phyloP scores from a whole-genome alignment of 441 rosid genomes.

The Dalechampia spathulata region DNA sequence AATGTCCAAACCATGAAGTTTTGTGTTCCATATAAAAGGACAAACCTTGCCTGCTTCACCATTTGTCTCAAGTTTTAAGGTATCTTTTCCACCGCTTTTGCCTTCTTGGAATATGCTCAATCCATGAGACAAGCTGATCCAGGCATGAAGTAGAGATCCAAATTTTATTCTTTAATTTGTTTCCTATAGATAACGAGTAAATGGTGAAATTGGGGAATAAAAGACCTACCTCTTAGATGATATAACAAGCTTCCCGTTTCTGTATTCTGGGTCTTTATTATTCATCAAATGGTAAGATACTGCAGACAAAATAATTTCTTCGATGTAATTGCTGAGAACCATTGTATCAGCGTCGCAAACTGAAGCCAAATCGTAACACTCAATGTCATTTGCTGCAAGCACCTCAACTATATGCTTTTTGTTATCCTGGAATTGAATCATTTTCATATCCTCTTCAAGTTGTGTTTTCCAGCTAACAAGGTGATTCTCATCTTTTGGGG shows the following conservation, averaged over 20 bases:
- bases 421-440: constrained; percentile 79
- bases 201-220: background rate
- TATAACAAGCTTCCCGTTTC: constrained; percentile 91
- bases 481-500: constrained; percentile 77
- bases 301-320: constrained; percentile 87
- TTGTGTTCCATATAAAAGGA: background rate
- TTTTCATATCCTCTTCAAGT: constrained; percentile 89
- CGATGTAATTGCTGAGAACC: constrained; percentile 62
- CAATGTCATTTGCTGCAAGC: constrained; percentile 79
- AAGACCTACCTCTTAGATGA: constrained; percentile 57
- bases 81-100: constrained; percentile 40
- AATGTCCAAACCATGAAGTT: background rate
- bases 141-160: too few relatives aligned
- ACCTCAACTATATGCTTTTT: constrained; percentile 90
- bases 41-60: constrained; percentile 57
- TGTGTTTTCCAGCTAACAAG: constrained; percentile 77
- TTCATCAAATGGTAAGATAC: constrained; percentile 79
- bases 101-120: constrained; percentile 78
- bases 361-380: constrained; percentile 77
- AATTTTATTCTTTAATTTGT: too few relatives aligned
- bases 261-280: constrained; percentile 73
- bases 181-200: too few relatives aligned
- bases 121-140: constrained; percentile 91
- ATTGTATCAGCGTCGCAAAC: constrained; percentile 76
- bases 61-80: constrained; percentile 59